Conservation (phyloP, 495 filamentous ascomycete species). For the Talaromyces borbonicus region DNA sequence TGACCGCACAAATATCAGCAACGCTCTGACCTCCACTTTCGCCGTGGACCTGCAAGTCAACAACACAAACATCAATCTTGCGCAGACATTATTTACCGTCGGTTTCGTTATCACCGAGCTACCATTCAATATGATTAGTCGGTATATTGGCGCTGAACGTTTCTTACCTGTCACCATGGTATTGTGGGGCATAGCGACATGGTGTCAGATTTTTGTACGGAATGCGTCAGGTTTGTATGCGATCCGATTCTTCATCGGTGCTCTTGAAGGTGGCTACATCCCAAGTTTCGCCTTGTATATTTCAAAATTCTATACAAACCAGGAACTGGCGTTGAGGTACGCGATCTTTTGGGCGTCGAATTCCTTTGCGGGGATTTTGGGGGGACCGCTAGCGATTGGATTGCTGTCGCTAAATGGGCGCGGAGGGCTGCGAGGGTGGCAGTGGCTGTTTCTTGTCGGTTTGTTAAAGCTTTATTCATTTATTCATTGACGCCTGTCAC, state of each 20-base stretch:
- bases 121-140: constrained; percentile 10
- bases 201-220: constrained; percentile 17
- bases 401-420: neutral
- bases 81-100: constrained; percentile 2
- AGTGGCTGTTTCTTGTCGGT: constrained; percentile 7
- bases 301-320: constrained; percentile 14
- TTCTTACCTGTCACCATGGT: constrained; percentile 15
- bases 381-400: constrained; percentile 5
- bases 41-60: neutral
- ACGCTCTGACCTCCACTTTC: constrained; percentile 1
- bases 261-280: constrained; percentile 29
- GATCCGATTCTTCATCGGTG: constrained; percentile 27
- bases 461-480: neutral
- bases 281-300: constrained; percentile 31
- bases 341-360: constrained; percentile 6
- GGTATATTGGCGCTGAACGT: constrained; percentile 13
- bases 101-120: constrained; percentile 6
- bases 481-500: neutral
- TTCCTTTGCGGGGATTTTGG: constrained; percentile 7
- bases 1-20: constrained; percentile 6
- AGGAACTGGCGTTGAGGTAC: constrained; percentile 3
- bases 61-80: constrained; percentile 2
- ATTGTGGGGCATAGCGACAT: constrained; percentile 14
- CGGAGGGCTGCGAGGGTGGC: constrained; percentile 3
- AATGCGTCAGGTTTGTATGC: constrained; percentile 25